phyloP scores from a whole-genome alignment of 2,329 filamentous ascomycete species.

The Cercospora citrullina region DNA sequence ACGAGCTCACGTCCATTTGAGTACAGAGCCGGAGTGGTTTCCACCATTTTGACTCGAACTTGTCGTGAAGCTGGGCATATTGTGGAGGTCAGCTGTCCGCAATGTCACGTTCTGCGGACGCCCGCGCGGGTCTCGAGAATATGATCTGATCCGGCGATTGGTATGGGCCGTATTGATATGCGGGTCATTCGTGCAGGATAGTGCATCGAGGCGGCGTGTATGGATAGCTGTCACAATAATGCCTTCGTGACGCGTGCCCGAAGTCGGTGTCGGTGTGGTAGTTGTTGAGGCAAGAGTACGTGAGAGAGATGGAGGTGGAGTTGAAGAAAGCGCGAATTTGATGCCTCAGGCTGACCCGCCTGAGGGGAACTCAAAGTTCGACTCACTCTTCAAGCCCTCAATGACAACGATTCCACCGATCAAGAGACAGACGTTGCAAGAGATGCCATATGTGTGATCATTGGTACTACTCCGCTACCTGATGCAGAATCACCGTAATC shows the following conservation, averaged over 20 bases:
- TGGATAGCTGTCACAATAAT: neutral
- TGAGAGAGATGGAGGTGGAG: neutral
- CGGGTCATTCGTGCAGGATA: neutral
- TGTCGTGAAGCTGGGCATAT: neutral
- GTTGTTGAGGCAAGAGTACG: neutral
- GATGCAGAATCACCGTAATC: neutral
- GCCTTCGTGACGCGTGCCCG: neutral
- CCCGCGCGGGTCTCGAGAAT: neutral
- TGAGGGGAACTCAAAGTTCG: neutral
- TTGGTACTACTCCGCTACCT: neutral
- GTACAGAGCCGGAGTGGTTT: neutral
- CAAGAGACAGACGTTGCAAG: neutral
- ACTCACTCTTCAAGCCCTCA: neutral
- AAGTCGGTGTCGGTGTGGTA: neutral
- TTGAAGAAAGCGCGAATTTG: neutral
- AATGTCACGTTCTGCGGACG: neutral
- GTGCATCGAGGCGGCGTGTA: neutral
- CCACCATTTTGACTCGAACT: neutral
- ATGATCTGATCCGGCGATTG: neutral
- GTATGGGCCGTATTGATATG: neutral
- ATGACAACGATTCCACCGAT: neutral
- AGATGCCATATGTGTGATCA: neutral
- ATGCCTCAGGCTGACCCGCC: neutral
- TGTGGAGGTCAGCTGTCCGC: neutral
- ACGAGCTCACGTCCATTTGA: constrained; percentile 1